Conservation (phyloP, 1,284 basidiomycete genomes). For the Ustilago cynodontis region DNA sequence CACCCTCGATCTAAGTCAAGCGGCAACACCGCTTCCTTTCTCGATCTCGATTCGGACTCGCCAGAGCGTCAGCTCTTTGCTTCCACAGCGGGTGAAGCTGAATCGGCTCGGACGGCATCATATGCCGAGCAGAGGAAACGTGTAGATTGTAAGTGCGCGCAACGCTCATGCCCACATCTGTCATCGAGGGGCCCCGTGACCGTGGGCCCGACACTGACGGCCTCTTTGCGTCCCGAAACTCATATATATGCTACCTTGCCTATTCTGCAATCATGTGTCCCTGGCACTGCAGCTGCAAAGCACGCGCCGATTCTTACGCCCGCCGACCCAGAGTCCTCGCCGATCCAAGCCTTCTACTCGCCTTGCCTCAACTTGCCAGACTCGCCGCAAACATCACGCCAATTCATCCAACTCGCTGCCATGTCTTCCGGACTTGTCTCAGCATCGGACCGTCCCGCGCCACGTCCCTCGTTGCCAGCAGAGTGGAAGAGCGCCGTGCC, state of each 20-base stretch:
- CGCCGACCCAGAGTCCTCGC: slow-evolving; percentile 11
- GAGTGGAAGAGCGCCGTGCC: slow-evolving; percentile 19
- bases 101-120: neutral
- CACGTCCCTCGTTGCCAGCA: slow-evolving; percentile 33
- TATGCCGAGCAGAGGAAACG: slow-evolving; percentile 1
- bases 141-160: slow-evolving; percentile 14
- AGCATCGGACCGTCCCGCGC: slow-evolving; percentile 8
- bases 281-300: slow-evolving; percentile 6
- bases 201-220: neutral
- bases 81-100: neutral
- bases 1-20: slow-evolving; percentile 13
- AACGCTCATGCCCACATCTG: neutral
- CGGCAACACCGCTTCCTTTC: slow-evolving; percentile 17
- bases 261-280: neutral
- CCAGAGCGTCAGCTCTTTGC: slow-evolving; percentile 15
- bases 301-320: neutral
- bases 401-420: neutral
- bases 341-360: slow-evolving; percentile 31
- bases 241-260: neutral
- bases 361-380: slow-evolving; percentile 20
- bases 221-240: neutral
- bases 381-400: slow-evolving; percentile 11
- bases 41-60: slow-evolving; percentile 11
- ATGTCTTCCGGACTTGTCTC: neutral
- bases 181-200: neutral